A percentile compares a stretch with the other conserved stretches of the same genome.
Conservation (phyloP, 106 monocot species). For the Dendrobium officinale region DNA sequence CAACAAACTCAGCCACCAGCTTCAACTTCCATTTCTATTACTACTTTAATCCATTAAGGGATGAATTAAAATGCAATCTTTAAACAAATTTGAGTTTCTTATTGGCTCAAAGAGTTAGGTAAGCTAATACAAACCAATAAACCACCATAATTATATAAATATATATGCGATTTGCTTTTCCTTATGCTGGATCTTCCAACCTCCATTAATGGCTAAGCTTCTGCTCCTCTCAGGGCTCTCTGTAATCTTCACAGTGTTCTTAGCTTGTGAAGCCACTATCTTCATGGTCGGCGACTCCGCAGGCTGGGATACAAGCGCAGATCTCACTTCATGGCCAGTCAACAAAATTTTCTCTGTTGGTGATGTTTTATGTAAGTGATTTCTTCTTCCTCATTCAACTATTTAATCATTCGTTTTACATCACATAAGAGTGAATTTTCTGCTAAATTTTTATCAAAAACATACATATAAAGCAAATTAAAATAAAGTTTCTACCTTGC, state of each 20-base stretch:
- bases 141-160: neutral
- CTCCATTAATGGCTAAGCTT: constrained; percentile 3
- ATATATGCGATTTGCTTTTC: neutral
- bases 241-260: neutral
- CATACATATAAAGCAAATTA: too few species aligned
- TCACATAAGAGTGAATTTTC: too few species aligned
- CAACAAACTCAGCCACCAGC: neutral
- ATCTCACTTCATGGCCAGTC: neutral
- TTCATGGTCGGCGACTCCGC: constrained; percentile 8
- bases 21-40: too few species aligned
- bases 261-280: neutral
- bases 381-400: neutral
- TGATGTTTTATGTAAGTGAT: constrained; percentile 11
- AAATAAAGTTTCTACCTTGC: too few species aligned
- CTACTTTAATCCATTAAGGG: too few species aligned
- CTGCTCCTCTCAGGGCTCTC: neutral
- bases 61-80: too few species aligned
- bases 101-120: neutral
- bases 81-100: too few species aligned
- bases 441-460: too few species aligned
- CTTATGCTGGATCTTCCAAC: neutral
- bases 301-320: constrained; percentile 5
- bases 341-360: constrained; percentile 10
- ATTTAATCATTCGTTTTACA: too few species aligned
- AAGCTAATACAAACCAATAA: neutral